Evolutionary conservation across 257 asterid genomes (phyloP).

Genomic region (Solanum piurae): DNA sequence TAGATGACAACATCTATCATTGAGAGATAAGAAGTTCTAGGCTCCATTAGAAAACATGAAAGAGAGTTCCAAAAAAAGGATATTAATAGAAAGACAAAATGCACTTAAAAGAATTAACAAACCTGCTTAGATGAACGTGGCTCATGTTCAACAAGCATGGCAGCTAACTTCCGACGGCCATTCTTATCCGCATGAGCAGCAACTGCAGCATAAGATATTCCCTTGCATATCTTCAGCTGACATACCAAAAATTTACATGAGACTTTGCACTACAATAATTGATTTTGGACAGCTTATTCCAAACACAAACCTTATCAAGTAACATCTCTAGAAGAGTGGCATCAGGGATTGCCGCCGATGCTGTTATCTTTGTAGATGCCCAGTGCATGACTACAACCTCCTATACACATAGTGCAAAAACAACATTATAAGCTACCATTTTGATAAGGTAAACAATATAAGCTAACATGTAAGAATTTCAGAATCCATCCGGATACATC

Average conservation of each 20-base stretch:
- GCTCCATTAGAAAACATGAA: background rate
- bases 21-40: background rate
- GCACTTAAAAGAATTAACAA: background rate
- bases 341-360: conserved; percentile 69
- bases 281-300: background rate
- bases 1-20: background rate
- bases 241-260: conserved; percentile 13
- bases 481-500: background rate
- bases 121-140: conserved; percentile 93
- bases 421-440: background rate
- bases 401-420: conserved; percentile 28
- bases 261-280: conserved; percentile 12
- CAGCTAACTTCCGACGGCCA: conserved; percentile 94
- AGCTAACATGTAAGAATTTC: background rate
- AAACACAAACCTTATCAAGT: conserved; percentile 66
- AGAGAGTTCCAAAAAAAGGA: background rate
- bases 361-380: conserved; percentile 77
- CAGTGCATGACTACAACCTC: conserved; percentile 94
- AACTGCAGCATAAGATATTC: conserved; percentile 97
- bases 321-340: conserved; percentile 63
- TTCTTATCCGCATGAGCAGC: conserved; percentile 92
- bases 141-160: conserved; percentile 94
- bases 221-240: conserved; percentile 93
- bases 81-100: background rate
- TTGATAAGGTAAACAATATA: background rate